phyloP scores from a whole-genome alignment of 345 rosid genomes.

The Arabis hirsuta region DNA sequence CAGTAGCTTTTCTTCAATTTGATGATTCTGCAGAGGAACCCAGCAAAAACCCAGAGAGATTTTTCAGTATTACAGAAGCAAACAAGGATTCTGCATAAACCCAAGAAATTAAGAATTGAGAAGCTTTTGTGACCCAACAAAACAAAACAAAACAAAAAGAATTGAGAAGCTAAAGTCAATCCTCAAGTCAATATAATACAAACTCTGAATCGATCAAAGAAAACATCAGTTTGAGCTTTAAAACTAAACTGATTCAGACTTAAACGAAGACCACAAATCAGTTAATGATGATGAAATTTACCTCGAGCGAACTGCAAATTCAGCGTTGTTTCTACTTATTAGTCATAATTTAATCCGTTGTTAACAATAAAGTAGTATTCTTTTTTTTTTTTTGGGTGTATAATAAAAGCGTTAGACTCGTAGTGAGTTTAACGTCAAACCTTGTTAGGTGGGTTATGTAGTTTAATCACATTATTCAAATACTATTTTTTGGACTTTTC shows the following conservation, averaged over 20 bases:
- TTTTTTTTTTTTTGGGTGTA: too few species aligned
- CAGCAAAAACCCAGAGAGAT: constrained; percentile 1
- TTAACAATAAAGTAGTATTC: too few species aligned
- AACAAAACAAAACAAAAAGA: too few species aligned
- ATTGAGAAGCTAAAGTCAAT: constrained; percentile 6
- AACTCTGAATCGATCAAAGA: constrained; percentile 16
- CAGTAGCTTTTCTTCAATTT: too few species aligned
- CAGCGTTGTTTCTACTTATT: neutral
- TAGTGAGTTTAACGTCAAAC: constrained; percentile 31
- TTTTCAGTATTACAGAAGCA: neutral
- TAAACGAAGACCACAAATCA: neutral
- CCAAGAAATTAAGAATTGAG: neutral
- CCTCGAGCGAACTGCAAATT: neutral
- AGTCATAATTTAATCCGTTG: too few species aligned
- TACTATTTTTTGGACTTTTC: constrained; percentile 18
- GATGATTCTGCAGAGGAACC: neutral
- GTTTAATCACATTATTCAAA: neutral
- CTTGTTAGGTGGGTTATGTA: constrained; percentile 36
- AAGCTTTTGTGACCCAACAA: neutral
- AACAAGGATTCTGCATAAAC: neutral
- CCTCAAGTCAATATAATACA: constrained; percentile 24
- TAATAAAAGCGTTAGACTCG: neutral
- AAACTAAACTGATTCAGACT: neutral
- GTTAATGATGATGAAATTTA: neutral
- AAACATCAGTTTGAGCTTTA: neutral